Evolutionary conservation across 768 basidiomycete genomes (phyloP).

Genomic region (Mycena indigotica): DNA sequence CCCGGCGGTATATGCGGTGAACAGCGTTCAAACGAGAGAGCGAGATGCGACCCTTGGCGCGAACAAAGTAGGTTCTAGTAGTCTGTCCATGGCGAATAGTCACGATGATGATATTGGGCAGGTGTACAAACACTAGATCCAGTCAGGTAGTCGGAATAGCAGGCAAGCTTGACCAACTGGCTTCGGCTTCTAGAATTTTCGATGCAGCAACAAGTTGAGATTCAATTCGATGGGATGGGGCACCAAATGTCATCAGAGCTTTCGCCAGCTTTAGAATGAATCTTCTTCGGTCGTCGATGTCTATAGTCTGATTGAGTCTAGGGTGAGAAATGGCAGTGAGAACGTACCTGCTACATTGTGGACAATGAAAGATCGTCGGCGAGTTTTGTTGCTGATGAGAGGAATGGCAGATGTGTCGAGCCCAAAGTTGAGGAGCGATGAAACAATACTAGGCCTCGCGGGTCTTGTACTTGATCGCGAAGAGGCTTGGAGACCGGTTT

Average conservation of each 20-base stretch:
- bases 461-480: neutral
- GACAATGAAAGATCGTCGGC: slow-evolving; percentile 38
- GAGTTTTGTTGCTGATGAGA: slow-evolving; percentile 8
- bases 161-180: slow-evolving; percentile 43
- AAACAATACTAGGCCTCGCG: slow-evolving; percentile 9
- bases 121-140: slow-evolving; percentile 72
- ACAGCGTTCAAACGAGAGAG: slow-evolving; percentile 81
- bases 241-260: slow-evolving; percentile 87
- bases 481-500: neutral
- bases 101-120: slow-evolving; percentile 77
- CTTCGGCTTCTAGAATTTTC: slow-evolving; percentile 73
- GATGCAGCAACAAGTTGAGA: slow-evolving; percentile 83
- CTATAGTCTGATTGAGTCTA: too few species aligned
- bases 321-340: neutral
- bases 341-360: slow-evolving; percentile 35
- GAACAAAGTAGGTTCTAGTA: slow-evolving; percentile 83
- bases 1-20: slow-evolving; percentile 82
- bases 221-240: slow-evolving; percentile 93
- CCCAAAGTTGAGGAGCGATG: slow-evolving; percentile 20
- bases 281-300: slow-evolving; percentile 52
- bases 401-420: slow-evolving; percentile 12
- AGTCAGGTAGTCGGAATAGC: neutral
- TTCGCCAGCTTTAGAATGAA: slow-evolving; percentile 88
- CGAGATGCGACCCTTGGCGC: slow-evolving; percentile 77
- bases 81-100: slow-evolving; percentile 78